phyloP scores from a whole-genome alignment of 768 basidiomycete species.

The Xerocomellus amylosporus region DNA sequence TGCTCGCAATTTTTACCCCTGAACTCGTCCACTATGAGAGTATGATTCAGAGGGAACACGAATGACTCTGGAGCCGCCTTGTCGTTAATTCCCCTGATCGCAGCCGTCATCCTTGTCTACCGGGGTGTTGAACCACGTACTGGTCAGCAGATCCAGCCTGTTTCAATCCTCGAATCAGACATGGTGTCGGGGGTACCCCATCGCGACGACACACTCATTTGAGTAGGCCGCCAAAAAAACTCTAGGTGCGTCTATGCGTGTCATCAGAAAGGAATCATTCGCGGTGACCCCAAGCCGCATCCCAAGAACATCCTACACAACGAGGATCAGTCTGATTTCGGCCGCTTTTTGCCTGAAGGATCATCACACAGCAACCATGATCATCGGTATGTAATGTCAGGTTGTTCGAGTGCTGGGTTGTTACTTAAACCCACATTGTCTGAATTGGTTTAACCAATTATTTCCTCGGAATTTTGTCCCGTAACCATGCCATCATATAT shows the following conservation, averaged over 20 bases:
- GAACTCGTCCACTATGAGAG: too few species aligned
- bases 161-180: neutral
- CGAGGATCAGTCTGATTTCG: neutral
- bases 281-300: too few species aligned
- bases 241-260: neutral
- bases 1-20: too few species aligned
- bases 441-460: neutral
- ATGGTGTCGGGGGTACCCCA: neutral
- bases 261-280: neutral
- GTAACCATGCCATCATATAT: too few species aligned
- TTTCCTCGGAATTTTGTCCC: neutral
- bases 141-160: too few species aligned
- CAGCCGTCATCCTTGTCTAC: too few species aligned
- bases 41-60: too few species aligned
- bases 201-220: neutral
- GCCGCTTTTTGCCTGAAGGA: neutral
- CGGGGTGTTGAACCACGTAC: too few species aligned
- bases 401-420: neutral
- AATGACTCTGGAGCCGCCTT: too few species aligned
- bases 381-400: neutral
- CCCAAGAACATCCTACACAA: neutral
- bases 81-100: too few species aligned
- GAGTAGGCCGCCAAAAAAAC: neutral
- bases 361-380: neutral
- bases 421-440: neutral